These are phyloP conservation scores for Sicyos baderoa DNA, from an alignment of 306 rosid genomes.

Conservation along the genomic window DNA sequence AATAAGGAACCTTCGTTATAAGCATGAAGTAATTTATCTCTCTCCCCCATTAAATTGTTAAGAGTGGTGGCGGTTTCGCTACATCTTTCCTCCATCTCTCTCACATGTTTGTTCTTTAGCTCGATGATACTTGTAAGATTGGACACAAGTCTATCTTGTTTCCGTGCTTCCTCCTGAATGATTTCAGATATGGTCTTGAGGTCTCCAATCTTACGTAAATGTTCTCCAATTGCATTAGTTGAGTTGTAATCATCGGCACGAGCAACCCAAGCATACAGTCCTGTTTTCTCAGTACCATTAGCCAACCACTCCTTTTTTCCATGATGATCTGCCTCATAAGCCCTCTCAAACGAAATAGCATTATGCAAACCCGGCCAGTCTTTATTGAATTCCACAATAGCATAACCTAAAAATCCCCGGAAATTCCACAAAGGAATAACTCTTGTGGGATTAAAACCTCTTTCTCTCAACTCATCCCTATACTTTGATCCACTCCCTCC, in stretches of 20 bases:
- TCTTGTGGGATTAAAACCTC: slow-evolving; percentile 69
- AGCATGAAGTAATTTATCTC: slow-evolving; percentile 51
- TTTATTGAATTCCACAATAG: slow-evolving; percentile 71
- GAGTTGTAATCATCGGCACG: slow-evolving; percentile 62
- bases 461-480: slow-evolving; percentile 63
- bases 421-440: slow-evolving; percentile 56
- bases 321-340: slow-evolving; percentile 57
- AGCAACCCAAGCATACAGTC: slow-evolving; percentile 91
- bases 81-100: slow-evolving; percentile 61
- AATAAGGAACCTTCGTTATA: slow-evolving; percentile 59
- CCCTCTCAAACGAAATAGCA: slow-evolving; percentile 80
- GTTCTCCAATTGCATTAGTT: slow-evolving; percentile 56
- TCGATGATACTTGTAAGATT: slow-evolving; percentile 58
- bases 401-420: slow-evolving; percentile 74
- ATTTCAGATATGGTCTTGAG: slow-evolving; percentile 59
- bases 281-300: slow-evolving; percentile 38
- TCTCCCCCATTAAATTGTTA: slow-evolving; percentile 42
- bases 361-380: slow-evolving; percentile 69
- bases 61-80: slow-evolving; percentile 48
- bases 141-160: slow-evolving; percentile 52
- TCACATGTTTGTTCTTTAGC: slow-evolving; percentile 48
- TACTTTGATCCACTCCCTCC: slow-evolving; percentile 90
- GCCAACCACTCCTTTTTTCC: slow-evolving; percentile 68
- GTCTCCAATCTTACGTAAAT: slow-evolving; percentile 63
- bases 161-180: slow-evolving; percentile 71